Evolutionary conservation across 768 basidiomycete species (phyloP), one percentile per base, ranked within the genome.

Genomic region (Lactifluus echinatus): DNA sequence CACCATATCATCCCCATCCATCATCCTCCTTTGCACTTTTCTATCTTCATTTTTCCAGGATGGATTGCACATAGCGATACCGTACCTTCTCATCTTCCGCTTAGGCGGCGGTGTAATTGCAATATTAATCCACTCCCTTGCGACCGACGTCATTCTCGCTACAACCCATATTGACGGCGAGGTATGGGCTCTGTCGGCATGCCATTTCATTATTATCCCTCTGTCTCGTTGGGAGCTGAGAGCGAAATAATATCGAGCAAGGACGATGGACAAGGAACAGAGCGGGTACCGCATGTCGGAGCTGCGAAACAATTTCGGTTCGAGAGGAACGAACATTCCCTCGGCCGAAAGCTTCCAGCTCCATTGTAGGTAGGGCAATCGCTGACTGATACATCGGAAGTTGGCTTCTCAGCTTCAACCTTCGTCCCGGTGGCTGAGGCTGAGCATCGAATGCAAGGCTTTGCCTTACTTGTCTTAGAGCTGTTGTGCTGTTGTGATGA

Each of bases 41-140:
- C 37, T 28, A 24, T 31, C 17, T 55, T 31, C 28, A 34, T 37
- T 11, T 19, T n/a, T 45, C 12, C 26, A 59, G 53, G 58, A 50
- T 59, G 58, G 58, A 39, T 50, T 55, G 26, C 57, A 28, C 57
- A 54, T 55, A 50, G 52, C 47, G 42, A 55, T 59, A 59, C 58
- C 58, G 26, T 50, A 50, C 39, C 49, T 12, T 26, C 46, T 8
- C 52, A 49, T 44, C 24, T 48, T 4, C 34, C 29, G 34, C 48
- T 10, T 36, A 24, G 45, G 1, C 29, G 8, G 43, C 42, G 53
- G 48, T 50, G 40, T 59, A 59, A 59, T 59, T 50, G 53, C 58
- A 59, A 45, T 59, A 43, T 43, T 47, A 26, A 28, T 43, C 8
- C 52, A 43, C 23, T 19, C 34, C 23, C 37, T 21, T 17, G 8